Base-by-base conservation (phyloP, 768 basidiomycete genomes). In the Podaxis sp. region DNA sequence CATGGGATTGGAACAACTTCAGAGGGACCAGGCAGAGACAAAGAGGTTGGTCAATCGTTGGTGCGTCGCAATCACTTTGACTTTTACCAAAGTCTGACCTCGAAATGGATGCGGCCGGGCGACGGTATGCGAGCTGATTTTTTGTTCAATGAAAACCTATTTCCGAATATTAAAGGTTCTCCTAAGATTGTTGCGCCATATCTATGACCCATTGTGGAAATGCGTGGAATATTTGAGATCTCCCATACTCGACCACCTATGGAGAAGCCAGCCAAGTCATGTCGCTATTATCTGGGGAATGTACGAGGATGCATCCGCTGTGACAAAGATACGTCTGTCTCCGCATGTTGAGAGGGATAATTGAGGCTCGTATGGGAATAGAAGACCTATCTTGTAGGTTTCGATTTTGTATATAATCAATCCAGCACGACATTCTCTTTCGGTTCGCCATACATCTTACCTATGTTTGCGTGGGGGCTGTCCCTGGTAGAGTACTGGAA, bases 251-350 rank as follows among this genome's bases (percentile, higher is more conserved):
- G 85, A 33, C 92, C 94, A 2, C 93, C 93, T 22, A 95, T 93
- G 4, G 93, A 95, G 68, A 91, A 27, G 89, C 71, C 76, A 93
- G 25, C 93, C 93, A 1, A 93, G 93, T 8, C 93, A 94, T 71
- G 92, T 95, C 27, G 93, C 93, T 22, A 83, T 95, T 57, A 93
- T 94, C 64, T 93, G 89, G 85, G 93, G 93, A 2, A 94, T 94
- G 91, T 93, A 94, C 69, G 93, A 94, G 73, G 91, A 94, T 66
- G 92, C 92, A 3, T 91, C 89, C 0, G 92, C 93, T 13, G 92
- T 93, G 33, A 93, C 90, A 19, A 91, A 92, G 81, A 91, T 83
- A 76, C 65, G 13, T 50, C 52, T 13, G 51, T 24, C 37, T 41
- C 17, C 17, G 24, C 38, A 12, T 38, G 37, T 11, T 57, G n/a